These are phyloP conservation scores for Wallacemonas rigidus DNA, from an alignment of 208 protist species.

Conservation along the genomic window DNA sequence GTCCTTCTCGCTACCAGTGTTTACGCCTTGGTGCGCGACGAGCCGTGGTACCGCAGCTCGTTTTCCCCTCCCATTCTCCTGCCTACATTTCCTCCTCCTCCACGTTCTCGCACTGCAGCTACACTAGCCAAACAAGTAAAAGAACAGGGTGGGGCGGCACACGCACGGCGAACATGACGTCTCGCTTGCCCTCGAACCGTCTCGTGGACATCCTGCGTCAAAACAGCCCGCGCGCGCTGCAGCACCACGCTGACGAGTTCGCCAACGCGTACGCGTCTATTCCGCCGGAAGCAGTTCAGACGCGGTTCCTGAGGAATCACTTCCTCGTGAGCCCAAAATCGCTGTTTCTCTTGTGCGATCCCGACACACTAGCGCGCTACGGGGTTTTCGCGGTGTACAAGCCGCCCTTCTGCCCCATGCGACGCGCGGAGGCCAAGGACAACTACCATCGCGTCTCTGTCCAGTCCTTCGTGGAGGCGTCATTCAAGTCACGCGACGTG, in stretches of 20 bases:
- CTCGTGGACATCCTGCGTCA: conserved; percentile 78
- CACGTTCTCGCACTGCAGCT: too few species aligned
- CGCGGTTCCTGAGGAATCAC: conserved; percentile 80
- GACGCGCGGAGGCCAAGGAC: conserved; percentile 43
- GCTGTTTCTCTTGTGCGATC: conserved; percentile 39
- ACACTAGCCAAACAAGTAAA: too few species aligned
- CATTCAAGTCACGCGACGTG: conserved; percentile 58
- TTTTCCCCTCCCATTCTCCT: too few species aligned
- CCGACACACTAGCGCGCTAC: conserved; percentile 41
- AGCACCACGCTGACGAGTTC: conserved; percentile 61
- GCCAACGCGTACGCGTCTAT: conserved; percentile 47
- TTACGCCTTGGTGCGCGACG: too few species aligned
- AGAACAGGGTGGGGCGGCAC: too few species aligned
- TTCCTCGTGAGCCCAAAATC: conserved; percentile 82
- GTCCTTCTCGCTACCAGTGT: too few species aligned
- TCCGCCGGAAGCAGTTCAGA: conserved; percentile 55
- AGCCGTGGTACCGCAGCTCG: too few species aligned
- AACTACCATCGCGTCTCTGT: conserved; percentile 87
- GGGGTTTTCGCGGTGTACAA: conserved; percentile 83
- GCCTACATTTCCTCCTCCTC: too few species aligned
- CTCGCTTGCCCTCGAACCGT: conserved; percentile 42
- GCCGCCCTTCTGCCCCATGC: conserved; percentile 90
- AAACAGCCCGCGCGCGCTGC: conserved; percentile 60
- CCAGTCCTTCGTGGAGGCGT: conserved; percentile 75
- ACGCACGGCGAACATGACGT: conserved; percentile 42